phyloP scores from a whole-genome alignment of 2,329 filamentous ascomycete genomes.

The Monilinia fructigena region DNA sequence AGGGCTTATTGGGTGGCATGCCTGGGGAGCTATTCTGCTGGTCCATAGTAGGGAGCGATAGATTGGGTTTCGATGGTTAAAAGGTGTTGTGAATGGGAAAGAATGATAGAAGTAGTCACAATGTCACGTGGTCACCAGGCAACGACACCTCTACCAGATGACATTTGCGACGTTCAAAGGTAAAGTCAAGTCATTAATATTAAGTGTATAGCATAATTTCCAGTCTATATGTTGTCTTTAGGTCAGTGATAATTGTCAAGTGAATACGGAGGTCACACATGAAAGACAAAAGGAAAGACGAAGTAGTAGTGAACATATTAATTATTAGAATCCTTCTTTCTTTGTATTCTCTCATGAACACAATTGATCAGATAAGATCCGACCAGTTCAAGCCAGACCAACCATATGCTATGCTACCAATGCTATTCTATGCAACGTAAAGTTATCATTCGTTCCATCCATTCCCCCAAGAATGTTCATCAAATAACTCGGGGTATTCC shows the following conservation, averaged over 20 bases:
- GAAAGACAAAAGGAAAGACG: neutral
- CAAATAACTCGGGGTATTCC: constrained; percentile 16
- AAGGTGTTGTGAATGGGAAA: neutral
- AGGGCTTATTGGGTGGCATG: neutral
- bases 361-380: constrained; percentile 2
- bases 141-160: neutral
- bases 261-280: neutral
- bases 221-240: neutral
- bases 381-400: constrained; percentile 7
- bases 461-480: neutral
- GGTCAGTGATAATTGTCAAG: neutral
- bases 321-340: constrained; percentile 22
- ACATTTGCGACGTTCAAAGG: neutral
- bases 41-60: neutral
- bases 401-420: constrained; percentile 14
- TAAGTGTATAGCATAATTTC: neutral
- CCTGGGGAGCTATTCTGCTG: neutral
- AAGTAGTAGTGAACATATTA: constrained; percentile 17
- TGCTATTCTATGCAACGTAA: constrained; percentile 21
- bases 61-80: neutral
- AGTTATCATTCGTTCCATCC: neutral
- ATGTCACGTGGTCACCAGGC: neutral
- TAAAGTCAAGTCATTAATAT: neutral
- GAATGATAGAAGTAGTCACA: neutral
- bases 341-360: constrained; percentile 4